These are phyloP conservation scores for Amylostereum chailletii DNA, from an alignment of 1,284 basidiomycete genomes.

Conservation along the genomic window DNA sequence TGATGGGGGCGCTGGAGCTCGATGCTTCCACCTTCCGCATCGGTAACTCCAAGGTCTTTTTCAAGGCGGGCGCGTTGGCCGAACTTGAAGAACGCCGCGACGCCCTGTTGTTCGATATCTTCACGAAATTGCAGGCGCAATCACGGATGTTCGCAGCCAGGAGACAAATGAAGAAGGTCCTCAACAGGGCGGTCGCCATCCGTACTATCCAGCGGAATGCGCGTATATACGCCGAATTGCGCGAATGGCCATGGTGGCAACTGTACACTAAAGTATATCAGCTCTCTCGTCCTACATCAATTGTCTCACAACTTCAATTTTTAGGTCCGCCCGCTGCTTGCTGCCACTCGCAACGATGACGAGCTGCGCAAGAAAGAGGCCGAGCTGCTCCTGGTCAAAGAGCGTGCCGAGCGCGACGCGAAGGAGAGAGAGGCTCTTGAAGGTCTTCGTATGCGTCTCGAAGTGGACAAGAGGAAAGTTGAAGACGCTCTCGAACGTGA, in stretches of 20 bases:
- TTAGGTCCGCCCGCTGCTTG: conserved; percentile 84
- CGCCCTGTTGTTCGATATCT: conserved; percentile 79
- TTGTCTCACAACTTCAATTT: conserved; percentile 6
- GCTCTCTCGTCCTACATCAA: background rate
- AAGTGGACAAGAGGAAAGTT: conserved; percentile 76
- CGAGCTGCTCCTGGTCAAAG: conserved; percentile 76
- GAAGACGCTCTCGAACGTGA: conserved; percentile 82
- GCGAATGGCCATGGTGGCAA: conserved; percentile 99
- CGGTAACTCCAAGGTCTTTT: conserved; percentile 97
- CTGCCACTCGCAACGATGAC: conserved; percentile 89
- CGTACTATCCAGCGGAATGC: conserved; percentile 94
- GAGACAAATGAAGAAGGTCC: conserved; percentile 89
- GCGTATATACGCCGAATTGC: conserved; percentile 79
- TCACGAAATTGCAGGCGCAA: conserved; percentile 82
- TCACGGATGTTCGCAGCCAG: conserved; percentile 83
- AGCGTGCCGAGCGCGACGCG: conserved; percentile 80
- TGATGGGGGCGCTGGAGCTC: conserved; percentile 86
- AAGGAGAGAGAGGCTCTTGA: conserved; percentile 74
- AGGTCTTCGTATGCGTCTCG: conserved; percentile 68
- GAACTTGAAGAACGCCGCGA: conserved; percentile 95
- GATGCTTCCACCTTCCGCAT: conserved; percentile 84
- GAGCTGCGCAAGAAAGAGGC: conserved; percentile 86
- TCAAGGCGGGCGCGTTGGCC: conserved; percentile 98
- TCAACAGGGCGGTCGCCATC: conserved; percentile 89
- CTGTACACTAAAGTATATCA: conserved; percentile 78